phyloP scores from a whole-genome alignment of 106 monocot genomes.

The Xerophyta viscosa region DNA sequence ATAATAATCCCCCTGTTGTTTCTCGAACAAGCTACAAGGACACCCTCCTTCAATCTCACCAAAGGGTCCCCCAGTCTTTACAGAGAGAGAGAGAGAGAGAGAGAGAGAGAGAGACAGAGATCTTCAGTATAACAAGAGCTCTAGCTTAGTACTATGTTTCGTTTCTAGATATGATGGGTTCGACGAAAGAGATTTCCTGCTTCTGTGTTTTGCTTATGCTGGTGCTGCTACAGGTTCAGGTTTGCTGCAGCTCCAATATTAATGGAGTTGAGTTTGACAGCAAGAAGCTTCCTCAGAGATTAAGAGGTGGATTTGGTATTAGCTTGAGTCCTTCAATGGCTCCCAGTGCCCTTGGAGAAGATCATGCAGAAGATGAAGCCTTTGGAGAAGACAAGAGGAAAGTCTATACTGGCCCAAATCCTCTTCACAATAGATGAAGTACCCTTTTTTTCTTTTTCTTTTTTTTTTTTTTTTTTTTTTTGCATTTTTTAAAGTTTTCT shows the following conservation, averaged over 20 bases:
- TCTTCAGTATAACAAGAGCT: background rate
- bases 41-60: slow-evolving; percentile 1
- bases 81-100: too few relatives aligned
- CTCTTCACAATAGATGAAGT: slow-evolving; percentile 31
- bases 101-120: too few relatives aligned
- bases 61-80: background rate
- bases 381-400: slow-evolving; percentile 27
- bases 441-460: background rate
- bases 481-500: background rate
- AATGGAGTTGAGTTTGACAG: background rate
- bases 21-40: background rate
- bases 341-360: background rate
- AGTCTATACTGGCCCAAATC: slow-evolving; percentile 30
- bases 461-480: background rate
- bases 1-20: background rate
- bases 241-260: slow-evolving; percentile 2
- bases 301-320: slow-evolving; percentile 12
- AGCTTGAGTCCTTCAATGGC: slow-evolving; percentile 1
- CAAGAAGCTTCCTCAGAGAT: background rate
- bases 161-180: slow-evolving; percentile 2
- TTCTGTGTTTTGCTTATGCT: slow-evolving; percentile 10
- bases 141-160: too few relatives aligned
- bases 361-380: background rate
- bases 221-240: slow-evolving; percentile 8
- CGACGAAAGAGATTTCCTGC: slow-evolving; percentile 5